These are phyloP conservation scores for Chaetomiaceae sp. DNA, from an alignment of 2,329 filamentous ascomycete genomes.

Conservation along the genomic window DNA sequence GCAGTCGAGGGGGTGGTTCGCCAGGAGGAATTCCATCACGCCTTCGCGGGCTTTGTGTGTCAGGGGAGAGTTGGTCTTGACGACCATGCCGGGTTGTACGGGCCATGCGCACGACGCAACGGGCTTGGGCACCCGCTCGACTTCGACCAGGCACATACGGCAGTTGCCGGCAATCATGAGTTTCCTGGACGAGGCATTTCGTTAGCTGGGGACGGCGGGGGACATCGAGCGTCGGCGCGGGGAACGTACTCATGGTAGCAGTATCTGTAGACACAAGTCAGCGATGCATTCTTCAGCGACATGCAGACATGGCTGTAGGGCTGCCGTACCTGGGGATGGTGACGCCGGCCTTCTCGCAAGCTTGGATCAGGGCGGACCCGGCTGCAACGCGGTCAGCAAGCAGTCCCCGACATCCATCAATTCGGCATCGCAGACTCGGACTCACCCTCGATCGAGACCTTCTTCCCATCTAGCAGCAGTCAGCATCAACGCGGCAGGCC, in stretches of 20 bases:
- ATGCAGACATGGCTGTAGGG: constrained; percentile 1
- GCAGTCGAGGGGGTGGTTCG: constrained; percentile 94
- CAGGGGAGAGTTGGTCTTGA: constrained; percentile 95
- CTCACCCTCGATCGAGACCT: constrained; percentile 76
- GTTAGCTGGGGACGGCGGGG: constrained; percentile 36
- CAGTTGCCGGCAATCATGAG: constrained; percentile 99
- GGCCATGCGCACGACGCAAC: constrained; percentile 99
- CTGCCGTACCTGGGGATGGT: constrained; percentile 71
- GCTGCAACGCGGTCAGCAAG: constrained; percentile 51
- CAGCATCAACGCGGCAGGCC: constrained; percentile 16
- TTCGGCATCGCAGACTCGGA: constrained; percentile 2
- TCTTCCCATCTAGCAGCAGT: constrained; percentile 74
- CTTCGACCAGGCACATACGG: constrained; percentile 98
- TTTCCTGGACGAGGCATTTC: constrained; percentile 58
- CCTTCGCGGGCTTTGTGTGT: constrained; percentile 97
- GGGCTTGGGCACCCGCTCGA: constrained; percentile 92
- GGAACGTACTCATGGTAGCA: constrained; percentile 90
- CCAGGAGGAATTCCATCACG: constrained; percentile 97
- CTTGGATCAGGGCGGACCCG: constrained; percentile 95
- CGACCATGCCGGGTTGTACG: constrained; percentile 96
- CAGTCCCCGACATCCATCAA: constrained; percentile 17
- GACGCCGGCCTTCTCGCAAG: constrained; percentile 93
- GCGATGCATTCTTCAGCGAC: constrained; percentile 22
- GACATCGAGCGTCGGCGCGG: constrained; percentile 26
- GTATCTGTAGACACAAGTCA: constrained; percentile 62